Base-by-base conservation (phyloP, 2,329 filamentous ascomycete genomes). In the Pseudomassariella vexata region DNA sequence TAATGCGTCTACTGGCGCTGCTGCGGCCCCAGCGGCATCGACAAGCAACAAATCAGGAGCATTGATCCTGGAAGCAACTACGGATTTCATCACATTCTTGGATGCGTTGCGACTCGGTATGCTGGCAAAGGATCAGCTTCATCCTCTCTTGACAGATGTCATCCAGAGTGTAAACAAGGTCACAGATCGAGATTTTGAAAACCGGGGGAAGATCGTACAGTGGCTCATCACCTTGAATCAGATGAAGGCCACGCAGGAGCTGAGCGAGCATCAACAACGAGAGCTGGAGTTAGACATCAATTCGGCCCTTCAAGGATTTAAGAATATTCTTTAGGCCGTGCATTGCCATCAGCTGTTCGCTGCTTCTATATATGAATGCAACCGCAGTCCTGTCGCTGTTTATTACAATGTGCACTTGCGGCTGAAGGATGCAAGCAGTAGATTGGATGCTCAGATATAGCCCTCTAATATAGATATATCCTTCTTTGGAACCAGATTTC, bases 131-230 rank as follows among this genome's bases (percentile, higher is more conserved):
- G 90, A 96, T 57, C 88, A 92, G 41, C 68, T 98, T n/a, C 94
- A 98, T 53, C 92, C 92, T 4, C 68, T 98, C 14, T 72, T 98
- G 3, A 90, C 89, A 2, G 92, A 96, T 48, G 87, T 95, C 12
- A 98, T 98, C 40, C 90, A 95, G 52, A 89, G 87, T 3, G 90
- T 95, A 43, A 96, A 96, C 62, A 92, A 94, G 53, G 92, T 98
- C 42, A 95, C 90, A 3, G 88, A 94, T 55, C 77, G 82, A 41
- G 90, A 96, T 50, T 98, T 98, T 55, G 89, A 96, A 46, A 89
- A 82, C 53, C 82, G 94, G 45, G 88, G 85, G 48, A 96, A 96
- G 71, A 96, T 98, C 48, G 88, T 98, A 35, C 89, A 95, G 57
- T 98, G 92, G 92, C 71, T 98, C 45, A 98, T 98, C 49, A 84